Evolutionary conservation across 495 filamentous ascomycete species (phyloP).

Genomic region (Penicillium nucicola): DNA sequence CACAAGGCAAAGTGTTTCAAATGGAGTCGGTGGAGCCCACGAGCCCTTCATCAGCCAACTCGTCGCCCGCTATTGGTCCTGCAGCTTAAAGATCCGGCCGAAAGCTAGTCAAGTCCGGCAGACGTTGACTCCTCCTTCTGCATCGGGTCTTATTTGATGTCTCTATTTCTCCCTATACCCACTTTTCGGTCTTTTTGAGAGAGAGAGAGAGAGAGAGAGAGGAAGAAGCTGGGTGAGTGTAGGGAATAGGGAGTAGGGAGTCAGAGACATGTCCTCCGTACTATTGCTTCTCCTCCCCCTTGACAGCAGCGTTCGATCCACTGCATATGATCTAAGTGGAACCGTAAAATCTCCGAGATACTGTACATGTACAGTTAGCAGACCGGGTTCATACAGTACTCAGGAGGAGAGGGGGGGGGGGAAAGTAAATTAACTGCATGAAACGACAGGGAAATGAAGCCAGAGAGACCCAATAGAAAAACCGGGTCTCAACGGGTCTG

Average conservation of each 20-base stretch:
- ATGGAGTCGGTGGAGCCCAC: too few relatives aligned
- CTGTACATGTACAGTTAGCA: too few relatives aligned
- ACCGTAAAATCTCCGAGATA: neutral
- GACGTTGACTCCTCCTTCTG: neutral
- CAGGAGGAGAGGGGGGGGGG: neutral
- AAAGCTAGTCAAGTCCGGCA: neutral
- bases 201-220: too few relatives aligned
- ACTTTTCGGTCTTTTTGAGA: neutral
- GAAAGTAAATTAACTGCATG: neutral
- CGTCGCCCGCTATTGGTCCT: neutral
- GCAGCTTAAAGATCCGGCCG: neutral
- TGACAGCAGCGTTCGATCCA: slow-evolving; percentile 24
- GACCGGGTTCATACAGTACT: too few relatives aligned
- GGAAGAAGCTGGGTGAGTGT: too few relatives aligned
- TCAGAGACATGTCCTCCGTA: too few relatives aligned
- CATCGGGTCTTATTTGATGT: neutral
- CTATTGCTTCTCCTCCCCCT: neutral
- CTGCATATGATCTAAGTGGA: slow-evolving; percentile 11
- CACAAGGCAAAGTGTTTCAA: too few relatives aligned
- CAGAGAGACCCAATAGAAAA: slow-evolving; percentile 7
- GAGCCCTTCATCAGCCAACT: too few relatives aligned
- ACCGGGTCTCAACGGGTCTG: slow-evolving; percentile 15
- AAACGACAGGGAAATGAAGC: slow-evolving; percentile 5
- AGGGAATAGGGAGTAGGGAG: too few relatives aligned
- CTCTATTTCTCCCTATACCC: neutral